Evolutionary conservation across 75 land plant species (phyloP).

Genomic region (Pinus tabuliformis): DNA sequence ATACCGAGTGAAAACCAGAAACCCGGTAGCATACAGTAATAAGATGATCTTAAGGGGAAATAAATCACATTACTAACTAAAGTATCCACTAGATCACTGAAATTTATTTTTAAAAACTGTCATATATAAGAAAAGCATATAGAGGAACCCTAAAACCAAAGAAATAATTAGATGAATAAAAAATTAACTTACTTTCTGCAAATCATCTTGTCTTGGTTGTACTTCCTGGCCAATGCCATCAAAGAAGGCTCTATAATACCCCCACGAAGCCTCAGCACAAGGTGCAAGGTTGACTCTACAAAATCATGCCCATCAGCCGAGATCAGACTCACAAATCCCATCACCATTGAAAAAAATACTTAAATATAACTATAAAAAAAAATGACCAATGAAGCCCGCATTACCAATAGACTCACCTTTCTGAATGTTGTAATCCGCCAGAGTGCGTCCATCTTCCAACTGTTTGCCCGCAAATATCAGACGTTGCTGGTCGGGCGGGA

Average conservation of each 20-base stretch:
- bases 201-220: constrained; percentile 79
- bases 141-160: too few species aligned
- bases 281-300: constrained; percentile 70
- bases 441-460: constrained; percentile 8
- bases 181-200: constrained; percentile 57
- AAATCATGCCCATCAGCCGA: not conserved
- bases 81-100: too few species aligned
- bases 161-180: not conserved
- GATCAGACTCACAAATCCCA: not conserved
- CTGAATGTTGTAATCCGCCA: constrained; percentile 6
- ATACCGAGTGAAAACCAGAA: too few species aligned
- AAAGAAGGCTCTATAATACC: constrained; percentile 72
- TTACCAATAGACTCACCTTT: not conserved
- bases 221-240: constrained; percentile 73
- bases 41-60: too few species aligned
- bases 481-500: constrained; percentile 4
- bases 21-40: too few species aligned
- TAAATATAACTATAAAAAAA: too few species aligned
- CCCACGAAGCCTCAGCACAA: constrained; percentile 71
- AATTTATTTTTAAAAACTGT: too few species aligned
- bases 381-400: too few species aligned
- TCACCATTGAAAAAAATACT: too few species aligned
- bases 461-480: constrained; percentile 2
- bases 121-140: too few species aligned
- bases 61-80: too few species aligned